phyloP scores from a whole-genome alignment of 441 rosid genomes.

The Croton laevigatus region DNA sequence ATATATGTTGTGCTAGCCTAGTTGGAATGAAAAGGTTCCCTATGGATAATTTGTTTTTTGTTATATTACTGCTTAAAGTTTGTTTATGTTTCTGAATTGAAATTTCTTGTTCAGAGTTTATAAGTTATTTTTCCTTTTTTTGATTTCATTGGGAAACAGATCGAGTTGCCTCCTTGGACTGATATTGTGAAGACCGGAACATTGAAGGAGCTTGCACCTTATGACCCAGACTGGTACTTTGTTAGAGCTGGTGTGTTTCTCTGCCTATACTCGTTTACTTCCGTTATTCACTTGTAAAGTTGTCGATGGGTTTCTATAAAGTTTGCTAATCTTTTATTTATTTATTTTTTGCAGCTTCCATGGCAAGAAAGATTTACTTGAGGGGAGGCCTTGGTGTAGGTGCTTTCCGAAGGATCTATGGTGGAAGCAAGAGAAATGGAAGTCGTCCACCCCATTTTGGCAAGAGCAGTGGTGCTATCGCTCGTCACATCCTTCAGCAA shows the following conservation, averaged over 20 bases:
- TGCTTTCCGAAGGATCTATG: constrained; percentile 84
- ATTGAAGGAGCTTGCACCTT: constrained; percentile 89
- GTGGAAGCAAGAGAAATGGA: constrained; percentile 90
- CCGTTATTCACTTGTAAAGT: neutral
- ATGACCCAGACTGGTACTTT: constrained; percentile 90
- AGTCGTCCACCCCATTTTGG: constrained; percentile 84
- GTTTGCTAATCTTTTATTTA: neutral
- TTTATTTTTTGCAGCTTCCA: constrained; percentile 60
- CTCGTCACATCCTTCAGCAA: constrained; percentile 81
- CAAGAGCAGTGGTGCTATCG: constrained; percentile 80
- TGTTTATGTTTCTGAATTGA: neutral
- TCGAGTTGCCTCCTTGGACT: constrained; percentile 84
- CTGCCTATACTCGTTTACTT: neutral
- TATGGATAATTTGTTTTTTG: neutral
- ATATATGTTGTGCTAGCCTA: neutral
- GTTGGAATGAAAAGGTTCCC: neutral
- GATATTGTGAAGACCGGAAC: constrained; percentile 86
- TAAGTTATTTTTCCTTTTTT: neutral
- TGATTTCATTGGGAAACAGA: constrained; percentile 24
- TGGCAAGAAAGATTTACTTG: constrained; percentile 86
- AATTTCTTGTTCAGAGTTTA: neutral
- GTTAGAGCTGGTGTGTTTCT: constrained; percentile 65
- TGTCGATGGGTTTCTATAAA: neutral
- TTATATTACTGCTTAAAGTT: neutral
- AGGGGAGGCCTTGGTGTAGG: constrained; percentile 98